phyloP scores from a whole-genome alignment of 2,329 filamentous ascomycete species.

The Rosellinia necatrix region DNA sequence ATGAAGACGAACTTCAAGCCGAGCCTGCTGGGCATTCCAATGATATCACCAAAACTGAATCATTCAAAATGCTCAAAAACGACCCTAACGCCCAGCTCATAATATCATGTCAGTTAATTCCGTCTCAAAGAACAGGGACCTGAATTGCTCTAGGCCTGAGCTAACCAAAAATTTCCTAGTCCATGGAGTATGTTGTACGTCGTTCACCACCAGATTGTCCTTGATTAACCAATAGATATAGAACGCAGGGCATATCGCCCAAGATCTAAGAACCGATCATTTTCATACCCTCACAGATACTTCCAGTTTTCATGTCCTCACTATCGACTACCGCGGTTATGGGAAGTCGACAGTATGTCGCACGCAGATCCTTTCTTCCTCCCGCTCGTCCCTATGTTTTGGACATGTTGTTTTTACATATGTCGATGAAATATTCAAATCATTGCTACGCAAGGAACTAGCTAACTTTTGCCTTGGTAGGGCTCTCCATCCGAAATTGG shows the following conservation, averaged over 20 bases:
- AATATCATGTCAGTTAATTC: constrained; percentile 61
- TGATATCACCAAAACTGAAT: constrained; percentile 60
- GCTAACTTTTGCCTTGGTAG: constrained; percentile 4
- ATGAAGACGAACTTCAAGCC: constrained; percentile 66
- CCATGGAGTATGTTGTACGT: constrained; percentile 61
- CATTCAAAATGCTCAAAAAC: constrained; percentile 64
- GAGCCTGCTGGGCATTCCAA: constrained; percentile 54
- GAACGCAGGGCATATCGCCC: constrained; percentile 86
- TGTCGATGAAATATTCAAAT: background rate
- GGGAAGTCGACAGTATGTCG: constrained; percentile 66
- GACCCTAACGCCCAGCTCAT: constrained; percentile 68
- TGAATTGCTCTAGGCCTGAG: background rate
- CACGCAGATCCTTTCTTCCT: background rate
- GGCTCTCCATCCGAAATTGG: constrained; percentile 82
- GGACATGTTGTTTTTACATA: background rate
- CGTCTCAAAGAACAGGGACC: background rate
- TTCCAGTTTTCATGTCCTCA: constrained; percentile 78
- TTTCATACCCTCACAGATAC: constrained; percentile 78
- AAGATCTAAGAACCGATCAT: constrained; percentile 74
- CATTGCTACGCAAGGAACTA: background rate
- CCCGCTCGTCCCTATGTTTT: background rate
- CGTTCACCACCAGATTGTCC: constrained; percentile 13
- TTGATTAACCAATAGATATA: constrained; percentile 49
- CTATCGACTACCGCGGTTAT: constrained; percentile 90
- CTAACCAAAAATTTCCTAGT: constrained; percentile 48